Evolutionary conservation across 176 grass and related monocot species (phyloP).

Genomic region (Cymbopogon citratus): DNA sequence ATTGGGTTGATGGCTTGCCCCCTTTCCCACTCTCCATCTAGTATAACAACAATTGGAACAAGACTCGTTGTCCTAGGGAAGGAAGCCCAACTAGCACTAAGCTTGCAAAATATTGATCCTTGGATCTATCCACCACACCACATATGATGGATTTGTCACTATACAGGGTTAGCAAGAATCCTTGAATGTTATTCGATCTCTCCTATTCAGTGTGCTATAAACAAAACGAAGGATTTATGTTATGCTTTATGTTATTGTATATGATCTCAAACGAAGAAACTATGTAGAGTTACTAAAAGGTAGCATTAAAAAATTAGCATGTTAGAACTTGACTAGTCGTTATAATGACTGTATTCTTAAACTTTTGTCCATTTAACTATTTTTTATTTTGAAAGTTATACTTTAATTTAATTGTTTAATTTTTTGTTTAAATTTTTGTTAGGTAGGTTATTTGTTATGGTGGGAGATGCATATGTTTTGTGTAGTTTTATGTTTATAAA

Average conservation of each 20-base stretch:
- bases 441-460: neutral
- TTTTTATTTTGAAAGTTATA: neutral
- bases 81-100: too few relatives aligned
- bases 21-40: fast-evolving
- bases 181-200: neutral
- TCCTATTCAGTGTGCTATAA: neutral
- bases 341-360: neutral
- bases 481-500: neutral
- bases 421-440: neutral
- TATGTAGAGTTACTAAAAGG: neutral
- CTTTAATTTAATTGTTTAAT: too few relatives aligned
- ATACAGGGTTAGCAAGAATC: neutral
- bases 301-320: neutral
- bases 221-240: neutral
- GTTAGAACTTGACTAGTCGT: neutral
- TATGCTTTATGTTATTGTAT: neutral
- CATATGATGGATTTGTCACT: neutral
- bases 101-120: neutral
- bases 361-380: neutral
- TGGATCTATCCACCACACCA: neutral
- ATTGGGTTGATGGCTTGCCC: too few relatives aligned
- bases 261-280: neutral
- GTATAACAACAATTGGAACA: too few relatives aligned
- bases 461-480: neutral
- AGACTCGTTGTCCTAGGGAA: too few relatives aligned